Evolutionary conservation across 73 alveolate genomes (phyloP).

Genomic region (Tetrahymena borealis): DNA sequence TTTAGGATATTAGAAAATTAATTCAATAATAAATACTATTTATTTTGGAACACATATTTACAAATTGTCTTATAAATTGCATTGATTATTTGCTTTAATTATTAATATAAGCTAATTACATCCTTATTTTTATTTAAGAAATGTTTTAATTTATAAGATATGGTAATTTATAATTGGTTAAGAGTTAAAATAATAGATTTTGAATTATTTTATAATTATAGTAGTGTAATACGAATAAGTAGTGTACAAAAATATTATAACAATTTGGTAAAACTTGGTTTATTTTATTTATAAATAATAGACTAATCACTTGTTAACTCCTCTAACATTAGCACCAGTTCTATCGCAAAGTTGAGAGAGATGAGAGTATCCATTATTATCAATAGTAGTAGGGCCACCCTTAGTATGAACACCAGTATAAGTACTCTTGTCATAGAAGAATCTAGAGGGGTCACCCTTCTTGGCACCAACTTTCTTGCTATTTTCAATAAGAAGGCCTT

Average conservation of each 20-base stretch:
- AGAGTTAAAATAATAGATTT: too few relatives aligned
- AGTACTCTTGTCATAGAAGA: constrained; percentile 64
- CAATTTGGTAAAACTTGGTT: background rate
- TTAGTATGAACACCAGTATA: constrained; percentile 91
- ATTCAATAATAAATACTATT: too few relatives aligned
- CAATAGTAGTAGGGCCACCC: constrained; percentile 92
- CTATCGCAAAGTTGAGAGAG: background rate
- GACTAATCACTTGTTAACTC: background rate
- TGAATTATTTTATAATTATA: too few relatives aligned
- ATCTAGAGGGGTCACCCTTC: constrained; percentile 59
- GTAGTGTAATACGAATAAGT: background rate
- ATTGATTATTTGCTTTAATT: too few relatives aligned
- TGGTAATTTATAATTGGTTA: too few relatives aligned
- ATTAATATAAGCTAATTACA: too few relatives aligned
- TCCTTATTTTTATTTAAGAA: too few relatives aligned
- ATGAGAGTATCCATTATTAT: background rate
- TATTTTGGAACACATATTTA: too few relatives aligned
- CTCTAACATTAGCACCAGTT: background rate
- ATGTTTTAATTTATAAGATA: too few relatives aligned
- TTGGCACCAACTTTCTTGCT: constrained; percentile 46
- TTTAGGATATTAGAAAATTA: too few relatives aligned
- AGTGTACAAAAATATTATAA: background rate
- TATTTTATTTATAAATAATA: background rate
- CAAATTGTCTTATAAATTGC: too few relatives aligned
- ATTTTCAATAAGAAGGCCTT: background rate